Evolutionary conservation across 1,284 basidiomycete genomes (phyloP).

Genomic region (Uromyces viciae-fabae): DNA sequence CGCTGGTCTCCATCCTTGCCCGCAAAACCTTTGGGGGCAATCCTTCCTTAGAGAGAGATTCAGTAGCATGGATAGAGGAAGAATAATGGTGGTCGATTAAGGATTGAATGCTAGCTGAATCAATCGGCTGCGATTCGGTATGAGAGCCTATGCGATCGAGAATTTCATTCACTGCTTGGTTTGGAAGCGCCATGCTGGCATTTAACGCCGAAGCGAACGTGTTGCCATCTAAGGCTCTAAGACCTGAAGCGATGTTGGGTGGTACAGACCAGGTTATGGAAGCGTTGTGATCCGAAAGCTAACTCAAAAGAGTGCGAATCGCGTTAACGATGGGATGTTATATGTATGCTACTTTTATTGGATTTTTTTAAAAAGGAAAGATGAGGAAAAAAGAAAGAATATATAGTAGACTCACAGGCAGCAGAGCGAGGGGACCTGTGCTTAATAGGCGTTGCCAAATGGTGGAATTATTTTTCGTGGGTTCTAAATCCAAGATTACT

Average conservation of each 20-base stretch:
- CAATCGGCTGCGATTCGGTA: not conserved
- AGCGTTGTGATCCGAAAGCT: conserved; percentile 67
- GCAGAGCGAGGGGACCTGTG: conserved; percentile 90
- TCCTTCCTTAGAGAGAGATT: conserved; percentile 54
- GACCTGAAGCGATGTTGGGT: conserved; percentile 69
- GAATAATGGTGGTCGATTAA: conserved; percentile 45
- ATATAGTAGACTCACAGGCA: conserved; percentile 60
- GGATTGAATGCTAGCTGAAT: not conserved
- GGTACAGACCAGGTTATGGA: conserved; percentile 95
- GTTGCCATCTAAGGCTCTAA: conserved; percentile 66
- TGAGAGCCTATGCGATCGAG: conserved; percentile 26
- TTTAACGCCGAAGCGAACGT: conserved; percentile 77
- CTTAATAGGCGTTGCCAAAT: conserved; percentile 95
- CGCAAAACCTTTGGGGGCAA: conserved; percentile 73
- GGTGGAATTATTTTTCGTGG: conserved; percentile 56
- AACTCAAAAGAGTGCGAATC: too few relatives aligned
- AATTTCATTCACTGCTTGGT: conserved; percentile 62
- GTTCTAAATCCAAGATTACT: conserved; percentile 71
- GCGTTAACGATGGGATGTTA: too few relatives aligned
- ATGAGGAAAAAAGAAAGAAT: too few relatives aligned
- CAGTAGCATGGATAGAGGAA: not conserved
- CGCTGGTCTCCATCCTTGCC: conserved; percentile 69
- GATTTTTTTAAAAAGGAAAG: too few relatives aligned
- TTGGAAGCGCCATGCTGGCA: conserved; percentile 82
- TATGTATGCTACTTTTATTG: too few relatives aligned